Evolutionary conservation across 2,329 filamentous ascomycete genomes (phyloP), one percentile per base, ranked within the genome.

Genomic region (Clonostachys rhizophaga): DNA sequence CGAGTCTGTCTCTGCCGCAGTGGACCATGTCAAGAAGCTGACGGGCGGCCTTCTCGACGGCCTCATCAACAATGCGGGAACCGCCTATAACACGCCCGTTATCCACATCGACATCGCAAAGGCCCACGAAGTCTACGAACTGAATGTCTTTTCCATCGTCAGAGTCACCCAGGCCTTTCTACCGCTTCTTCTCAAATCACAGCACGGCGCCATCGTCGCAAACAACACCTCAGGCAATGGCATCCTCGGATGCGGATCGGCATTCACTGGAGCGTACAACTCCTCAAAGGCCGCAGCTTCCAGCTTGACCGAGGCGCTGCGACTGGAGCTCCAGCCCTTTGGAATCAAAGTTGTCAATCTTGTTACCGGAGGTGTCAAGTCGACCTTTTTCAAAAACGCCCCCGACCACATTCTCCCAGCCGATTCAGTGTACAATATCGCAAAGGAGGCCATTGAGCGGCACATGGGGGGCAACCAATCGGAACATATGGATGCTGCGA

Each of bases 1-100:
- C n/a, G 66, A 70, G 30, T 81, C 76, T 52, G 77, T 83, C 58
- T 67, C 65, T 17, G 58, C 60, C 40, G 77, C 73, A 55, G 72
- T 71, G 47, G 64, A 64, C 4, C 66, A 74, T 44, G 74, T 81
- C 14, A 54, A 63, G 10, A 57, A 67, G 14, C 60, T 80, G 42
- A 79, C 76, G 3, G 69, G 69, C 11, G 78, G 78, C 12, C 73
- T 64, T 42, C 71, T 83, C 6, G 78, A 83, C 52, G 71, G 81
- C 42, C 74, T 83, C 16, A 69, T 83, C 43, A 83, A 82, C 62
- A 83, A 83, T 50, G 78, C 79, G 75, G 80, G 52, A 50, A 69
- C 50, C 40, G 17, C 14, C 34, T 53, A 50, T 47, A 55, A 49
- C 30, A 52, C 55, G 52, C 60, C 63, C 12, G 50, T 59, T 10